Base-by-base conservation (phyloP, 129 eudicot species). In the Kitagawia praeruptora region DNA sequence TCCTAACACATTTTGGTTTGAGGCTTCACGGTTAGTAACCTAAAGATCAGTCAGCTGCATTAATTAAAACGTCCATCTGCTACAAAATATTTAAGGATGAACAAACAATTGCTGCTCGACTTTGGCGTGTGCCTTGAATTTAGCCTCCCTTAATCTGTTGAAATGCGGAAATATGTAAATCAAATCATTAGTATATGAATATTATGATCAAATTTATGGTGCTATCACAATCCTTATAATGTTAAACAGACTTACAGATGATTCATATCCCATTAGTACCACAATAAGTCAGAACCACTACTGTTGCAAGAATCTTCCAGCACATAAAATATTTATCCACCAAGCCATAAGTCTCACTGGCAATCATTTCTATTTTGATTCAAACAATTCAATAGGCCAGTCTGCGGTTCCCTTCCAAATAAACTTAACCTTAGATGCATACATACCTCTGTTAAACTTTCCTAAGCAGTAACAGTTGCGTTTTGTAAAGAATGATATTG, bases 311-410 rank as follows among this genome's bases (percentile, higher is more conserved):
- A 58, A 58, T 58, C 67, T 58, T 58, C 67, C 67, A 58, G 67
- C 67, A n/a, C 31, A n/a, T 58, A 23, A 23, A 1, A 58, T 23
- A 58, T 58, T 23, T 8, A 58, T 58, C 67, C 31, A 58, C 67
- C 67, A 58, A 58, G 13, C 34, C 27, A 58, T 8, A 23, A 58
- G 31, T 58, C 14, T 58, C 67, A 58, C 28, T n/a, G 3, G 67
- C 67, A 58, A 58, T 58, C 67, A 58, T 58, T 58, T 58, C 67
- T n/a, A n/a, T 58, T 58, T 23, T 58, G 67, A 58, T 58, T n/a
- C 67, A 58, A n/a, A 58, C 67, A 58, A 58, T 58, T 58, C 28
- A 8, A n/a, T 7, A 23, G 67, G 13, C 67, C 67, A 23, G 23
- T 56, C 64, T 56, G 28, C 64, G 23, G 28, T 56, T 56, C 64